Conservation (phyloP, 2,329 filamentous ascomycete species). For the Nemania sp. region DNA sequence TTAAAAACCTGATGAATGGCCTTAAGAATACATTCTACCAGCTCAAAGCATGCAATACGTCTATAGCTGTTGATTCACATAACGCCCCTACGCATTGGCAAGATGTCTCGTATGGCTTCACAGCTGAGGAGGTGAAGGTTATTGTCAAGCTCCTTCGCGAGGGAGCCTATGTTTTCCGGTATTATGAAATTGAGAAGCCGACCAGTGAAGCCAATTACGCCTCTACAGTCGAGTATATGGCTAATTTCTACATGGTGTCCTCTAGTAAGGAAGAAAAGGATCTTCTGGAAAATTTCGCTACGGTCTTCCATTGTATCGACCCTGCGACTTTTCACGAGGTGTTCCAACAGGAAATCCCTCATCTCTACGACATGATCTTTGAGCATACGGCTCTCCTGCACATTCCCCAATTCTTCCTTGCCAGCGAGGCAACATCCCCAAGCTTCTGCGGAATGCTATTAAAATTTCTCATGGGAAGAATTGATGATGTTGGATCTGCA, state of each 20-base stretch:
- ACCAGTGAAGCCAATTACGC: slow-evolving; percentile 77
- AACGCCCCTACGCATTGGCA: slow-evolving; percentile 92
- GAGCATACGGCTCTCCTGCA: slow-evolving; percentile 94
- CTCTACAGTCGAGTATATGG: slow-evolving; percentile 90
- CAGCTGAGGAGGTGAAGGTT: slow-evolving; percentile 95
- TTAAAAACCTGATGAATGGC: slow-evolving; percentile 95
- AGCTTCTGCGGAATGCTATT: slow-evolving; percentile 98
- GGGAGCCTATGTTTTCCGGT: slow-evolving; percentile 94
- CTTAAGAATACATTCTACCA: slow-evolving; percentile 98
- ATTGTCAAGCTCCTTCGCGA: slow-evolving; percentile 98
- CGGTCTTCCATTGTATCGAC: slow-evolving; percentile 98
- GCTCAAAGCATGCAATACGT: slow-evolving; percentile 87
- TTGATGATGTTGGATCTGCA: slow-evolving; percentile 91
- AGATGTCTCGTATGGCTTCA: slow-evolving; percentile 95
- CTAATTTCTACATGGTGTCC: slow-evolving; percentile 93
- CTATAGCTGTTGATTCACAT: slow-evolving; percentile 76
- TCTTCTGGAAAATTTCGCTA: slow-evolving; percentile 95
- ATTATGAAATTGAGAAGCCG: slow-evolving; percentile 91
- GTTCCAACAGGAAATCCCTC: slow-evolving; percentile 96
- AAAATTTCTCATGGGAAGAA: slow-evolving; percentile 96
- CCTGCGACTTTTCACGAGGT: slow-evolving; percentile 98
- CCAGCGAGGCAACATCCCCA: slow-evolving; percentile 97
- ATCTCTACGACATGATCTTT: slow-evolving; percentile 97
- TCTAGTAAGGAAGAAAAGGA: slow-evolving; percentile 98
- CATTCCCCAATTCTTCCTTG: slow-evolving; percentile 96